Evolutionary conservation across 2,329 filamentous ascomycete species (phyloP), one percentile per base, ranked within the genome.

Genomic region (Curvularia sp.): DNA sequence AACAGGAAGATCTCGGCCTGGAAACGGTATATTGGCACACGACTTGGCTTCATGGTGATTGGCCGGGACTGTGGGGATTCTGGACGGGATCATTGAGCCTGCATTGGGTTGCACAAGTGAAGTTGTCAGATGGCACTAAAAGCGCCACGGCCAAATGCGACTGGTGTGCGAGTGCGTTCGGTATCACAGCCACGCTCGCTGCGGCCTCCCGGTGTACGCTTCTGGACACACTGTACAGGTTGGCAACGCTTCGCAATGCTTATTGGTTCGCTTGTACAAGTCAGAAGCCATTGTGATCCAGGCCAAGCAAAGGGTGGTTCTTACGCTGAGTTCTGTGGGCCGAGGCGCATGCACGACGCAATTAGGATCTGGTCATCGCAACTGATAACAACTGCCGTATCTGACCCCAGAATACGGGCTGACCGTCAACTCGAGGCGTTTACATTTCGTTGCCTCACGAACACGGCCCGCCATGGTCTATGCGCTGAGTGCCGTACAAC

Each of bases 31-130:
- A 38, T 45, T 50, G 47, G 39, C 53, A 39, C 18, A n/a, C 39
- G 39, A 46, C 53, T 51, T 56, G 53, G 53, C 49, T 27, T 32
- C 10, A 27, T 39, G 13, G 10, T 57, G 34, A 57, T 57, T 57
- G 49, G 54, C 18, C 38, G 36, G n/a, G 34, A 27, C 10, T 5
- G 21, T 39, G 34, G 15, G 34, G 15, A 32, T 43, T 47, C 38
- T 10, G 38, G 27, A 5, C n/a, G 42, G 42, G 27, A 42, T 49
- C 28, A 41, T 13, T 13, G 32, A 46, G 15, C 19, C 34, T 42
- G 34, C 42, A 38, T 34, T 18, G 30, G 27, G n/a, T 47, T 50
- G 42, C 30, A 53, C 32, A 36, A 19, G 34, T 39, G 27, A 51
- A 32, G 32, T 28, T 34, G 27, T 9, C 19, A 34, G 30, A 39